phyloP scores from a whole-genome alignment of 2,329 filamentous ascomycete genomes.

The Drechmeria coniospora region DNA sequence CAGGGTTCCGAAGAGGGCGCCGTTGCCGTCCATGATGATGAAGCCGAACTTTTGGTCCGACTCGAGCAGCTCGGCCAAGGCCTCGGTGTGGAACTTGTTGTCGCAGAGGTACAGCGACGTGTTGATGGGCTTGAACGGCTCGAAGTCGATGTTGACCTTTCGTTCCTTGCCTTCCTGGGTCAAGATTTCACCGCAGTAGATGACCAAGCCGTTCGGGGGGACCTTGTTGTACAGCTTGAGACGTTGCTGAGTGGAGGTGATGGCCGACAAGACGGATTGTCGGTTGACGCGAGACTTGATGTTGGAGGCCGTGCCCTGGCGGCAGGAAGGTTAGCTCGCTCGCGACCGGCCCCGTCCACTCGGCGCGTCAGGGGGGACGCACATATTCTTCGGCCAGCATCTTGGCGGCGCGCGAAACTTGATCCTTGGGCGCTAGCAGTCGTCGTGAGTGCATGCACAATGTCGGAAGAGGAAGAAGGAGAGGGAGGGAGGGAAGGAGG shows the following conservation, averaged over 20 bases:
- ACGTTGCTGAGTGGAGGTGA: constrained; percentile 97
- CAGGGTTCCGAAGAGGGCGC: constrained; percentile 88
- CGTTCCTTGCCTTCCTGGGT: constrained; percentile 96
- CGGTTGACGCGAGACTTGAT: constrained; percentile 99
- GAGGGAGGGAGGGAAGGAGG: constrained; percentile 2
- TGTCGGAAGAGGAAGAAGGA: too few relatives aligned
- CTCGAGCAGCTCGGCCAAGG: constrained; percentile 88
- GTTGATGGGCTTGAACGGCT: constrained; percentile 99
- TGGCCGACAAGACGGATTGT: constrained; percentile 92
- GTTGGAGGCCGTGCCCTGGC: constrained; percentile 88
- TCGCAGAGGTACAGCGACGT: constrained; percentile 98
- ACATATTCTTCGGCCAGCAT: constrained; percentile 99
- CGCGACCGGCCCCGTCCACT: background rate
- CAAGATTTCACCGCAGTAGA: constrained; percentile 99
- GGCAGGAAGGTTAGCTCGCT: constrained; percentile 8
- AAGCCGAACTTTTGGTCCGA: constrained; percentile 99
- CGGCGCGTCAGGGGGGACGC: constrained; percentile 18
- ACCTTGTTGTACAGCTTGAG: constrained; percentile 99
- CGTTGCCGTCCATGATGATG: constrained; percentile 99
- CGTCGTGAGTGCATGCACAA: too few relatives aligned
- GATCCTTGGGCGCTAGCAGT: constrained; percentile 98
- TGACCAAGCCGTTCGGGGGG: constrained; percentile 88
- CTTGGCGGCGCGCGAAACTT: constrained; percentile 89
- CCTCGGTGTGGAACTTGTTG: constrained; percentile 99
- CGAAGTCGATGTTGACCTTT: constrained; percentile 99